phyloP scores from a whole-genome alignment of 2,329 filamentous ascomycete genomes.

The Claviceps paspali region DNA sequence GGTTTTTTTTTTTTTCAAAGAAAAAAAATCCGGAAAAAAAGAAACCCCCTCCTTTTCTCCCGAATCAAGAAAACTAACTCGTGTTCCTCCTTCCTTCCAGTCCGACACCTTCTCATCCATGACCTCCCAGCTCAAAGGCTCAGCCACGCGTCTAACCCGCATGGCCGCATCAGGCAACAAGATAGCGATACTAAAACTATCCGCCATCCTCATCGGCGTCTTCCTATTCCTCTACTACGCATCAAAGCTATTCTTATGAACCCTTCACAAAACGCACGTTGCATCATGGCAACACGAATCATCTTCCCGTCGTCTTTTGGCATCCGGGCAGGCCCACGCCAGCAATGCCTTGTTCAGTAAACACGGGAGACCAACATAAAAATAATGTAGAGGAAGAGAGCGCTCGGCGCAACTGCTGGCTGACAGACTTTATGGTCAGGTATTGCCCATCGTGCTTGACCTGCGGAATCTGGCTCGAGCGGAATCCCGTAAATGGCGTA shows the following conservation, averaged over 20 bases:
- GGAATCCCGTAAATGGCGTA: too few relatives aligned
- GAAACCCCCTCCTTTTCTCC: too few relatives aligned
- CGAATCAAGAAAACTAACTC: not conserved
- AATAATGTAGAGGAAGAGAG: too few relatives aligned
- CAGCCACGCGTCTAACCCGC: conserved; percentile 63
- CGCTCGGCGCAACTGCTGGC: too few relatives aligned
- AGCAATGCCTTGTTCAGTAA: too few relatives aligned
- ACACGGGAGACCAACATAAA: too few relatives aligned
- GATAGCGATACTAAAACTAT: conserved; percentile 77
- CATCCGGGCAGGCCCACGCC: too few relatives aligned
- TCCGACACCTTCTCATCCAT: conserved; percentile 86
- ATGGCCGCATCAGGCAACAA: conserved; percentile 90
- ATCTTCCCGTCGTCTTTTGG: too few relatives aligned
- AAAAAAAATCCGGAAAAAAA: too few relatives aligned
- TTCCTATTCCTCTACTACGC: conserved; percentile 67
- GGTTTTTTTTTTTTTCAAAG: not conserved
- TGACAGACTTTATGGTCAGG: too few relatives aligned
- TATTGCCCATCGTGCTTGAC: too few relatives aligned
- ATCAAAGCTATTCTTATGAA: conserved; percentile 44
- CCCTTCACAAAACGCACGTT: not conserved
- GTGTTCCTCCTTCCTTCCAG: conserved; percentile 24
- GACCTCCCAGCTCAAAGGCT: conserved; percentile 67
- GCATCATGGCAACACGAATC: not conserved
- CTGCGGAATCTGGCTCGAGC: too few relatives aligned
- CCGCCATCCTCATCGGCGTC: conserved; percentile 60